Conservation (phyloP, 768 basidiomycete species). For the Hemileccinum impolitum region DNA sequence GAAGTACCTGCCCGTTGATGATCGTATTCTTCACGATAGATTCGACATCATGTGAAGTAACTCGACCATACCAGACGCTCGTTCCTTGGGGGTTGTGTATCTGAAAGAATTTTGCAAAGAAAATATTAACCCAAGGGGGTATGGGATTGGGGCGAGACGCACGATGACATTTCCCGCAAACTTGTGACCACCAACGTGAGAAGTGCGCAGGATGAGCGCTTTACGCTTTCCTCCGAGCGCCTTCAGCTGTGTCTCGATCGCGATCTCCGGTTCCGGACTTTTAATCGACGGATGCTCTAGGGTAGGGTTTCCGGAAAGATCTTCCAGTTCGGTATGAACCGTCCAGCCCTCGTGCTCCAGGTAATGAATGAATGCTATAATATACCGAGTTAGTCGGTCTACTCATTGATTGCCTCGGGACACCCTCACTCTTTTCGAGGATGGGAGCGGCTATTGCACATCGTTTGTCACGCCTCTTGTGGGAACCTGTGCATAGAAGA, state of each 20-base stretch:
- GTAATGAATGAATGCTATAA: conserved; percentile 56
- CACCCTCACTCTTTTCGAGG: conserved; percentile 63
- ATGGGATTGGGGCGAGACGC: conserved; percentile 33
- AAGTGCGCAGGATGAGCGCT: conserved; percentile 81
- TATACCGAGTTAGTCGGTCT: not conserved
- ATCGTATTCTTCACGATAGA: conserved; percentile 87
- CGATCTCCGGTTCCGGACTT: conserved; percentile 45
- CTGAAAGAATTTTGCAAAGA: conserved; percentile 34
- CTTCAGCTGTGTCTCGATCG: conserved; percentile 46
- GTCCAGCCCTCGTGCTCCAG: conserved; percentile 71
- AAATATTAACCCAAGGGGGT: not conserved
- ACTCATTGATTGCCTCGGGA: conserved; percentile 12
- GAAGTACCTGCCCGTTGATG: conserved; percentile 77
- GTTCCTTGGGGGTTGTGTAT: conserved; percentile 86
- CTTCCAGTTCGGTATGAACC: conserved; percentile 71
- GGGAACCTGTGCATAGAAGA: conserved; percentile 61
- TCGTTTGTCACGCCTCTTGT: conserved; percentile 89
- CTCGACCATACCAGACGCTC: conserved; percentile 91
- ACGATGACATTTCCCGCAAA: conserved; percentile 91
- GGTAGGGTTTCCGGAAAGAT: conserved; percentile 37
- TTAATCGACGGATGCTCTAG: conserved; percentile 21
- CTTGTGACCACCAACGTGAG: conserved; percentile 92
- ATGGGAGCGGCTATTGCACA: conserved; percentile 86
- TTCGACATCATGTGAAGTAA: conserved; percentile 85
- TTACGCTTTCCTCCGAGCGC: conserved; percentile 53